Percentiles rank a stretch among this genome's conserved stretches.
Conservation (phyloP, 306 rosid genomes). For the Quercus gilva region DNA sequence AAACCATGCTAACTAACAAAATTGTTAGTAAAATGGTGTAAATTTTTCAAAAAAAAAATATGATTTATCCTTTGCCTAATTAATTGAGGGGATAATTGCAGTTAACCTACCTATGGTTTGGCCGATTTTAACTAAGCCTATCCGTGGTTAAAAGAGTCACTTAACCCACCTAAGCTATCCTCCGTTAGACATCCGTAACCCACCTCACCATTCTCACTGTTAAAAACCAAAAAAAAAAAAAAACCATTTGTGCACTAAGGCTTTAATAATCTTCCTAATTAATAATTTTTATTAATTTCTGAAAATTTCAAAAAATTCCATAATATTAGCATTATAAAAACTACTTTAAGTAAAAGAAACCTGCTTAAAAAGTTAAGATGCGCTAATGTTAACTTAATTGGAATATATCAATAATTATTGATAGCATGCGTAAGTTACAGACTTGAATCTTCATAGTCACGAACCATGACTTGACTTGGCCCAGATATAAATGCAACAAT, state of each 20-base stretch:
- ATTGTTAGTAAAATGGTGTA: too few species aligned
- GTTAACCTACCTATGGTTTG: too few species aligned
- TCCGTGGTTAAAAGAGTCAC: too few species aligned
- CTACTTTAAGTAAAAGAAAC: not conserved
- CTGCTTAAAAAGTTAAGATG: not conserved
- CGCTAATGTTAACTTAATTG: not conserved
- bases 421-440: constrained; percentile 4
- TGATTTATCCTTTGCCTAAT: too few species aligned
- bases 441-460: constrained; percentile 80
- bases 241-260: not conserved
- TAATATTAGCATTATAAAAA: not conserved
- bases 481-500: constrained; percentile 71
- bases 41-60: too few species aligned
- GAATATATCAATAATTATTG: not conserved
- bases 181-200: too few species aligned
- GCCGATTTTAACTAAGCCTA: too few species aligned
- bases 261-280: not conserved
- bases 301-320: not conserved
- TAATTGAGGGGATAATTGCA: too few species aligned
- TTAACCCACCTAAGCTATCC: too few species aligned
- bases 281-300: not conserved
- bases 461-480: constrained; percentile 61
- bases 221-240: too few species aligned
- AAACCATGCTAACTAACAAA: too few species aligned
- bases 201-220: too few species aligned